A percentile compares a stretch with the other conserved stretches of the same genome.
Conservation (phyloP, 1,284 basidiomycete genomes). For the Puccinia novopanici region DNA sequence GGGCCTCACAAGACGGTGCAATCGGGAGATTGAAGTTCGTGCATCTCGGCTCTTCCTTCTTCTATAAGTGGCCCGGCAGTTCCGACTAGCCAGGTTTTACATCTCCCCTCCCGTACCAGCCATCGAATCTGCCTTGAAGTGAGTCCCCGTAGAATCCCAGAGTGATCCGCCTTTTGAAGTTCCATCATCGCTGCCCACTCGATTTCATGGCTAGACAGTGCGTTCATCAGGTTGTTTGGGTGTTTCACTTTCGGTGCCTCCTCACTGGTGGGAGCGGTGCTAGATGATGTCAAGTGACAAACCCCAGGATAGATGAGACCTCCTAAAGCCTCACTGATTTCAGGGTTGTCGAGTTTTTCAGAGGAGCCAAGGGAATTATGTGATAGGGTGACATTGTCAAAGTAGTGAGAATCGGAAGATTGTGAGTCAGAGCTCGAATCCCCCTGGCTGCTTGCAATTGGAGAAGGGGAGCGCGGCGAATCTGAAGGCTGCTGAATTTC, state of each 20-base stretch:
- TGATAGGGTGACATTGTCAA: background rate
- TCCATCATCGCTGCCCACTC: constrained; percentile 48
- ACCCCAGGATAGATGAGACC: background rate
- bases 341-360: background rate
- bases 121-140: constrained; percentile 41
- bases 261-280: background rate
- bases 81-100: constrained; percentile 31
- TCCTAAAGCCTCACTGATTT: background rate
- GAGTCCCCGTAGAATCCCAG: constrained; percentile 41
- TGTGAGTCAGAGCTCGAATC: constrained; percentile 1
- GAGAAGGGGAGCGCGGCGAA: background rate
- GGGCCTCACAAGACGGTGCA: background rate
- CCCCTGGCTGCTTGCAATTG: background rate
- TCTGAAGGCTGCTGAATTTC: background rate
- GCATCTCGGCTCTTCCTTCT: background rate
- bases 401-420: constrained; percentile 4
- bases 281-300: background rate
- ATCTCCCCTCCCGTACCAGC: constrained; percentile 31
- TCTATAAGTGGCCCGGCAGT: constrained; percentile 27
- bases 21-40: background rate
- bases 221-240: constrained; percentile 11
- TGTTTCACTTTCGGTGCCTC: background rate
- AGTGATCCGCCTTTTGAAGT: constrained; percentile 37
- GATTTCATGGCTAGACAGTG: constrained; percentile 24
- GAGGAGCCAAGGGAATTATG: background rate